Conservation (phyloP, 2,329 filamentous ascomycete species). For the Ilyonectria destructans region DNA sequence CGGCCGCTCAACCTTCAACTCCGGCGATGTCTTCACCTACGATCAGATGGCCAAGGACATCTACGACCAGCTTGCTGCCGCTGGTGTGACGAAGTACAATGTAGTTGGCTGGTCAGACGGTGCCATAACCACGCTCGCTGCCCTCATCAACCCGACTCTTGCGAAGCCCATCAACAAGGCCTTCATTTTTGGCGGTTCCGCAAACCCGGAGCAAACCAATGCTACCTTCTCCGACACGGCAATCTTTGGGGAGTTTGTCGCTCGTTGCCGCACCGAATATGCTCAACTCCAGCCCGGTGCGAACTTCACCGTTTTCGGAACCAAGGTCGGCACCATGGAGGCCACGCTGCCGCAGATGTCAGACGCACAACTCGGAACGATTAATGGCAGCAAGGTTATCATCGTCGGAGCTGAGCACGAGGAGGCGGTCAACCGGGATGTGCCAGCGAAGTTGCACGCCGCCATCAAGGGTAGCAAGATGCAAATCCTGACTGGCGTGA, state of each 20-base stretch:
- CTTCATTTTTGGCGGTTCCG: slow-evolving; percentile 58
- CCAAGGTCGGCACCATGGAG: slow-evolving; percentile 57
- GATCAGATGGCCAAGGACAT: slow-evolving; percentile 57
- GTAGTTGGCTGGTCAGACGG: slow-evolving; percentile 62
- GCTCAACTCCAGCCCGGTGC: slow-evolving; percentile 54
- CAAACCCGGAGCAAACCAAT: slow-evolving; percentile 55
- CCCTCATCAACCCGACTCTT: slow-evolving; percentile 53
- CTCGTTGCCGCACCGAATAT: slow-evolving; percentile 57
- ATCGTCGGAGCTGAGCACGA: slow-evolving; percentile 53
- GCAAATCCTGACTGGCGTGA: slow-evolving; percentile 56
- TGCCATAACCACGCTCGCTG: slow-evolving; percentile 56
- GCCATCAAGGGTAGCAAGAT: slow-evolving; percentile 57
- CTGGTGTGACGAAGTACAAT: slow-evolving; percentile 52
- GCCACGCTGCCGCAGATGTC: slow-evolving; percentile 54
- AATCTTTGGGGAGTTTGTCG: slow-evolving; percentile 55
- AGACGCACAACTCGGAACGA: slow-evolving; percentile 48
- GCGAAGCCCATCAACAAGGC: slow-evolving; percentile 56
- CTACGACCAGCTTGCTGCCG: slow-evolving; percentile 50
- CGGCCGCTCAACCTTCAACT: slow-evolving; percentile 57
- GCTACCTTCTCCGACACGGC: slow-evolving; percentile 51
- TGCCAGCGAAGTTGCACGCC: slow-evolving; percentile 53
- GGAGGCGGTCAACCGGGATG: slow-evolving; percentile 59
- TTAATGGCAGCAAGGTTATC: slow-evolving; percentile 51
- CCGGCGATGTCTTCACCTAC: slow-evolving; percentile 57
- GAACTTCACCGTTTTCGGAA: slow-evolving; percentile 56